A percentile compares a stretch with the other conserved stretches of the same genome.
Evolutionary conservation across 163 green algal genomes (phyloP).

Genomic region (Picocystis sp.): DNA sequence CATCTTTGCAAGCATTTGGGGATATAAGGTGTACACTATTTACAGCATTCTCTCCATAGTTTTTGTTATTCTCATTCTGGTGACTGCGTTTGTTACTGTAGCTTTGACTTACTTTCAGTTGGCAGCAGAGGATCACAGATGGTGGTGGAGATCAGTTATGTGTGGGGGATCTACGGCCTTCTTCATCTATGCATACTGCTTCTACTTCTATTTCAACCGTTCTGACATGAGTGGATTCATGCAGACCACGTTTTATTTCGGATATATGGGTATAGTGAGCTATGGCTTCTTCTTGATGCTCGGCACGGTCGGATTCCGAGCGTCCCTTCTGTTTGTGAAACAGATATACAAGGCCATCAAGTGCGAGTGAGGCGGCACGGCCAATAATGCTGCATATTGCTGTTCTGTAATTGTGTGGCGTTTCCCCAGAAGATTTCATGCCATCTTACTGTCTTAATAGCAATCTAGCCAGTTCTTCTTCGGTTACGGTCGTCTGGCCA

Average conservation of each 20-base stretch:
- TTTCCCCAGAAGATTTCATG: too few species aligned
- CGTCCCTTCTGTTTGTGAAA: slow-evolving; percentile 70
- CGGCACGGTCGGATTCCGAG: slow-evolving; percentile 70
- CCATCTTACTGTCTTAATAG: slow-evolving; percentile 12
- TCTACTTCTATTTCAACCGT: slow-evolving; percentile 86
- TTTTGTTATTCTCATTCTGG: slow-evolving; percentile 81
- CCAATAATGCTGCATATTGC: too few species aligned
- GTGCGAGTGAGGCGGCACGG: slow-evolving; percentile 23
- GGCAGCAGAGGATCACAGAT: slow-evolving; percentile 85
- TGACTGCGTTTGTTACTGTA: slow-evolving; percentile 97
- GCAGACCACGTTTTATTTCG: slow-evolving; percentile 93
- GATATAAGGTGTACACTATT: slow-evolving; percentile 95
- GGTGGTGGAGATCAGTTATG: slow-evolving; percentile 85
- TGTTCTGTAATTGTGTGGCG: too few species aligned
- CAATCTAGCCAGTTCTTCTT: slow-evolving; percentile 32
- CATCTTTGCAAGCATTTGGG: slow-evolving; percentile 96
- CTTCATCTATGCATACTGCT: slow-evolving; percentile 90
- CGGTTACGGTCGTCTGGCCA: slow-evolving; percentile 15
- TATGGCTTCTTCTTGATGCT: slow-evolving; percentile 94
- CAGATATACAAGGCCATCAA: slow-evolving; percentile 71
- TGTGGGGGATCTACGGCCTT: slow-evolving; percentile 84
- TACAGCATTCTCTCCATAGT: slow-evolving; percentile 89
- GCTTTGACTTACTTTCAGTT: slow-evolving; percentile 97
- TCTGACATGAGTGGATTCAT: slow-evolving; percentile 92
- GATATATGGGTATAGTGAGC: slow-evolving; percentile 84